These are phyloP conservation scores for Xeromyces bisporus DNA, from an alignment of 495 filamentous ascomycete species.

Conservation along the genomic window DNA sequence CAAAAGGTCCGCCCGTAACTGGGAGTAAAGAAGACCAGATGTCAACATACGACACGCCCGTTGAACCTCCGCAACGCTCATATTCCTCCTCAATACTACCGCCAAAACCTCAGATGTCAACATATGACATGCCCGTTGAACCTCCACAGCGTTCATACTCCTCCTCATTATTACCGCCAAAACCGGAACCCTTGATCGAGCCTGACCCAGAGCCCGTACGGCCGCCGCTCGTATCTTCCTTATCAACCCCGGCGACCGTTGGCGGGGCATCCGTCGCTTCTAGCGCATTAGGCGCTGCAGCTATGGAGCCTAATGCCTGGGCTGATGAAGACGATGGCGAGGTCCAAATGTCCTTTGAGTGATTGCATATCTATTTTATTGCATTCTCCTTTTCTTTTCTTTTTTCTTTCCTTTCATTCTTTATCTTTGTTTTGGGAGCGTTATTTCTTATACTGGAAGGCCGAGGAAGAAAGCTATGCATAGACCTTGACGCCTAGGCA, in stretches of 20 bases:
- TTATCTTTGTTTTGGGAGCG: too few species aligned
- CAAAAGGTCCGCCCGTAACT: conserved; percentile 8
- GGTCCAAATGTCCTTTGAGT: conserved; percentile 43
- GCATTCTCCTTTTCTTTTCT: conserved; percentile 2
- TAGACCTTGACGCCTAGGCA: too few species aligned
- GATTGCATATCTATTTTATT: conserved; percentile 9
- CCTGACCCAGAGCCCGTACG: conserved; percentile 8
- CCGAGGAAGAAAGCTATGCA: too few species aligned
- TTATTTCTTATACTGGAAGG: too few species aligned
- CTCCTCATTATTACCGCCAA: conserved; percentile 4
- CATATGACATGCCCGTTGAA: conserved; percentile 47
- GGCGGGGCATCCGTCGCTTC: conserved; percentile 7
- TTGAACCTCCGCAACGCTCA: conserved; percentile 16
- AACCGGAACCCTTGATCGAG: background rate
- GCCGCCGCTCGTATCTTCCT: conserved; percentile 25
- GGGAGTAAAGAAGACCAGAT: conserved; percentile 42
- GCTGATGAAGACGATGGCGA: conserved; percentile 43
- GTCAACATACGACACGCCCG: conserved; percentile 59
- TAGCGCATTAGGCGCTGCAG: conserved; percentile 19
- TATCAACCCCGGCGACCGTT: conserved; percentile 18
- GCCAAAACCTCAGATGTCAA: too few species aligned
- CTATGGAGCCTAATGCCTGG: conserved; percentile 61
- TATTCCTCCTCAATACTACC: conserved; percentile 5
- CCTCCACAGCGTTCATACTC: conserved; percentile 11
- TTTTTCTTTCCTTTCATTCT: too few species aligned